Percentiles rank a stretch among this genome's conserved stretches.
These are phyloP conservation scores for Diaporthe sp. DNA, from an alignment of 2,329 filamentous ascomycete species.

Conservation along the genomic window DNA sequence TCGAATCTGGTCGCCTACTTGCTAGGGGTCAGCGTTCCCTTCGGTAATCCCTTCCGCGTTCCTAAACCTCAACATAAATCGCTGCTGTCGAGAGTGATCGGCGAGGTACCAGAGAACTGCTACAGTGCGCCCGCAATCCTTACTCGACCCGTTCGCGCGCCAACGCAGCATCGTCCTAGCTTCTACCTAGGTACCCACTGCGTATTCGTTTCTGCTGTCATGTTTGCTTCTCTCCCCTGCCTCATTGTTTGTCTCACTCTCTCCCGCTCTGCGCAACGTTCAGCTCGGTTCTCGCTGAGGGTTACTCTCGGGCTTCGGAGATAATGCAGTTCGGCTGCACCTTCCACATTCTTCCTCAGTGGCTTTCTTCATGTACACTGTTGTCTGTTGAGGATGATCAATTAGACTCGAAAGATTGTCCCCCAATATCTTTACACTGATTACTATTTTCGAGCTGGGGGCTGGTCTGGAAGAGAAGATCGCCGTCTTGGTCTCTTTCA, in stretches of 20 bases:
- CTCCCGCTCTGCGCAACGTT: background rate
- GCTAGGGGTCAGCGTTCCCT: background rate
- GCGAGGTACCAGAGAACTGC: background rate
- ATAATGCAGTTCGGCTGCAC: background rate
- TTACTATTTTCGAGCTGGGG: background rate
- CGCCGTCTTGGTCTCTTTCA: background rate
- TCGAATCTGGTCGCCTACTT: slow-evolving; percentile 12
- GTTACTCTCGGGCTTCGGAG: background rate
- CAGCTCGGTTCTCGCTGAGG: too few relatives aligned
- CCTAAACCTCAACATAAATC: background rate
- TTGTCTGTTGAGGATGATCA: background rate
- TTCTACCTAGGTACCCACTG: too few relatives aligned
- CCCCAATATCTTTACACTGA: background rate
- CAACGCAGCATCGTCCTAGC: background rate
- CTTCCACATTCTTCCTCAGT: background rate
- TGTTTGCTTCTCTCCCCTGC: background rate
- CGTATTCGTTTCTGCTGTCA: background rate
- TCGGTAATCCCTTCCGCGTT: slow-evolving; percentile 16
- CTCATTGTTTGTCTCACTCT: background rate
- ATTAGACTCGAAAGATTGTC: background rate
- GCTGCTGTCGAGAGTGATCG: background rate
- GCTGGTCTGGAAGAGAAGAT: background rate
- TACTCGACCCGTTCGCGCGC: background rate
- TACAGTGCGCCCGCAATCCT: background rate
- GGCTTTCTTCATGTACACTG: background rate